phyloP scores from a whole-genome alignment of 2,329 filamentous ascomycete genomes.

The Dactylellina cionopaga region DNA sequence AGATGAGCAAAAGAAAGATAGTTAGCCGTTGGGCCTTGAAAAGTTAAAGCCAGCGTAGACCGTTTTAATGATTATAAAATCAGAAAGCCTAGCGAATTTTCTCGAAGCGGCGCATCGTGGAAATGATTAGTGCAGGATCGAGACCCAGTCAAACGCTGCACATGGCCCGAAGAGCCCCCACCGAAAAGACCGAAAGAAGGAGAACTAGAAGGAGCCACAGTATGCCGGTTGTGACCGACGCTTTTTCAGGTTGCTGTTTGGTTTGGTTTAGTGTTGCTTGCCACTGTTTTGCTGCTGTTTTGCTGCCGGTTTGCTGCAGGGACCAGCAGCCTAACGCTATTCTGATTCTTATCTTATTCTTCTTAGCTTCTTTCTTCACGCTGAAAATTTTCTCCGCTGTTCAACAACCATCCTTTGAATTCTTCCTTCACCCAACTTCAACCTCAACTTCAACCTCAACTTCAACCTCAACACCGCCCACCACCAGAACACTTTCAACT shows the following conservation, averaged over 20 bases:
- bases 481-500: neutral
- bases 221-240: no score
- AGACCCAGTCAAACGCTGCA: constrained; percentile 28
- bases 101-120: constrained; percentile 28
- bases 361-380: constrained; percentile 5
- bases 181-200: no score
- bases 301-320: neutral
- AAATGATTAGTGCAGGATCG: constrained; percentile 5
- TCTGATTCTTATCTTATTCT: no score
- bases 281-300: constrained; percentile 3
- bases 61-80: constrained; percentile 32
- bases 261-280: constrained; percentile 46
- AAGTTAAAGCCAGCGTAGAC: constrained; percentile 40
- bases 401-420: neutral
- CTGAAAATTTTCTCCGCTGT: constrained; percentile 39
- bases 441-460: neutral
- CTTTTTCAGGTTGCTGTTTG: no score
- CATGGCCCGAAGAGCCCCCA: constrained; percentile 6
- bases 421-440: constrained; percentile 3
- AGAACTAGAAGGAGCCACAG: no score
- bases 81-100: constrained; percentile 24
- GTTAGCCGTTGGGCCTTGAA: neutral
- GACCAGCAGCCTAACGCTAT: neutral
- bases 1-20: neutral
- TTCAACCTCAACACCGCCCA: neutral